These are phyloP conservation scores for Calonectria hawksworthii DNA, from an alignment of 2,329 filamentous ascomycete species.

Conservation along the genomic window DNA sequence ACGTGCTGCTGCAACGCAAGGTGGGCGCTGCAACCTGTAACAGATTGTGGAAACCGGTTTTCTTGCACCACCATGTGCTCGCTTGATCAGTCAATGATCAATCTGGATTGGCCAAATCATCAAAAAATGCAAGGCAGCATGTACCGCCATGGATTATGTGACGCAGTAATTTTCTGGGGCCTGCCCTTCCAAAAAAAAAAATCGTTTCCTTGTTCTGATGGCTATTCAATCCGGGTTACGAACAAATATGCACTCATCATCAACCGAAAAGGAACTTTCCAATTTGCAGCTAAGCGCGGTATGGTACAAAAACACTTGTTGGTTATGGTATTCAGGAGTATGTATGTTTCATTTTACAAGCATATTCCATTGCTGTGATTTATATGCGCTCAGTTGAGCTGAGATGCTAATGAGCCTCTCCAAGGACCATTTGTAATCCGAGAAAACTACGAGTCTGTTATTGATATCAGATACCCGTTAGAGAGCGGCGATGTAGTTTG, in stretches of 20 bases:
- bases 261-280: not conserved
- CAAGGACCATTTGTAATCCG: not conserved
- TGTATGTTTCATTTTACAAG: not conserved
- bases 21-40: not conserved
- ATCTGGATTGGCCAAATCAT: not conserved
- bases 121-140: not conserved
- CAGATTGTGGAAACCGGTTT: constrained; percentile 20
- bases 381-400: not conserved
- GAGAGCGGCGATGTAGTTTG: not conserved
- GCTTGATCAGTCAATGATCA: not conserved
- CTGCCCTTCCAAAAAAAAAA: not conserved
- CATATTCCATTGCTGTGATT: not conserved
- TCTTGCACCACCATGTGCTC: not conserved
- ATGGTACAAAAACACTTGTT: not conserved
- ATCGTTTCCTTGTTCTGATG: not conserved
- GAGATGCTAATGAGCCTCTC: not conserved
- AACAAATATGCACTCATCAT: not conserved
- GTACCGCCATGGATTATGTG: not conserved
- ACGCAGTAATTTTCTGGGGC: not conserved
- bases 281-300: not conserved
- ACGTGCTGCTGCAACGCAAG: constrained; percentile 17
- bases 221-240: not conserved
- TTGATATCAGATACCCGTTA: not conserved
- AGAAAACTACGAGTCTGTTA: not conserved
- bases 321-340: not conserved